Evolutionary conservation across 1,139 yeast species (phyloP), one percentile per base, ranked within the genome.

Genomic region (Lizanozyma gosingica): DNA sequence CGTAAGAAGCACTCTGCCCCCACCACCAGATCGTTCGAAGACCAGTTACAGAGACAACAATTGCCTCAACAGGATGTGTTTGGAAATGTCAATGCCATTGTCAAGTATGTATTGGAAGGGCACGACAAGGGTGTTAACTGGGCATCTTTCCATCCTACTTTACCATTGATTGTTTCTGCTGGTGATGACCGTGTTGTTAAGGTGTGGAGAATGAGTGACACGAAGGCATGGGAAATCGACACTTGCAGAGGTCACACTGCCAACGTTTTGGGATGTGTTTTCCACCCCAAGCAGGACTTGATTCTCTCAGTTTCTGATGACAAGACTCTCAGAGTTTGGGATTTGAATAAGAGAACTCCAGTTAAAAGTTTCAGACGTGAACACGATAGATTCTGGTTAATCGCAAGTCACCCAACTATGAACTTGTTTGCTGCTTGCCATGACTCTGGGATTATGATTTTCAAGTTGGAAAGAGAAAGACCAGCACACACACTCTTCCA

Each of bases 191-290:
- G 98, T 51, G 80, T 92, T 48, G 86, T 94, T 42, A 92, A 92
- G 63, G 72, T 94, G 51, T 94, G 98, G 98, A 78, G 98, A 63
- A 88, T 90, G 97, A 83, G 90, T 55, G 97, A 94, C 53, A 83
- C 95, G 34, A 88, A 90, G 64, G 98, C 98, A 29, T 94, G 98
- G 97, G 98, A 94, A 62, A 94, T 94, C 41, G 99, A 94, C 58
- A 87, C 97, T 36, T 92, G 97, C 63, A 78, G 98, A 56, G 98
- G 98, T 41, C 99, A 94, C 61, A 83, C 95, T 37, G 90, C 92
- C 56, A 88, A 87, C 56, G 95, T 92, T 42, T 80, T 90, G 43
- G 74, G 94, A 60, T 90, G 88, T 35, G 69, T 86, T 41, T 94
- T 94, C 76, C 97, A 92, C 56, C 97, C 98, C 36, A 80, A 79